Evolutionary conservation across 2,329 filamentous ascomycete species (phyloP), one percentile per base, ranked within the genome.

Genomic region (Ophidiomyces ophidiicola): DNA sequence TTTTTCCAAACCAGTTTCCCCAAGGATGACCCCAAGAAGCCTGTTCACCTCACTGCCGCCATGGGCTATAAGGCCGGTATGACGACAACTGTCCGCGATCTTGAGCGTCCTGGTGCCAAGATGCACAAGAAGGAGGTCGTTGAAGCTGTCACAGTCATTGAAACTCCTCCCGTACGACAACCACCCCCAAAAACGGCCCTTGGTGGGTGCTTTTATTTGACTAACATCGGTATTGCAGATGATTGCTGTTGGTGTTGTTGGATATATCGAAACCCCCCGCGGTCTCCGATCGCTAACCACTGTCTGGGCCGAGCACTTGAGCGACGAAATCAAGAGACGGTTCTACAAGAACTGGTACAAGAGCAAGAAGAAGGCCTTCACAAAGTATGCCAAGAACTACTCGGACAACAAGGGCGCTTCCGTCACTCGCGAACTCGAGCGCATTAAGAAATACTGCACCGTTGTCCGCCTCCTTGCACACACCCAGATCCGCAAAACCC

Each of bases 281-380:
- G 90, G 90, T 73, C 86, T 98, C 62, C 88, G 90, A 69, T 98
- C 90, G 54, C 86, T 98, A 70, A 94, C 87, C 68, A 96, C 90
- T 64, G 85, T 98, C 67, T 98, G 90, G 90, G 90, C 90, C 63
- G 90, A 96, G 80, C 90, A 98, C 70, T 71, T 98, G 70, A 84
- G 82, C 71, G 90, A 98, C 70, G 90, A 96, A 74, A 66, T 98
- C 70, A 94, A 94, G 82, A 84, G 90, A 63, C 84, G 90, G 66
- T 98, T 98, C 85, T 98, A 98, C 84, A 96, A 96, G 86, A 98
- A 98, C 82, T 98, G 90, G 90, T 98, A 98, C 83, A 94, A 94
- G 82, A 86, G 80, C 78, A 98, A 98, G 87, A 96, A 94, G 85
- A 98, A 98, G 88, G 90, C 90, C 49, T 98, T 98, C 77, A 98